Percentiles rank a stretch among this genome's conserved stretches.
Evolutionary conservation across 2,329 filamentous ascomycete genomes (phyloP).

Genomic region (Scedosporium dehoogii): DNA sequence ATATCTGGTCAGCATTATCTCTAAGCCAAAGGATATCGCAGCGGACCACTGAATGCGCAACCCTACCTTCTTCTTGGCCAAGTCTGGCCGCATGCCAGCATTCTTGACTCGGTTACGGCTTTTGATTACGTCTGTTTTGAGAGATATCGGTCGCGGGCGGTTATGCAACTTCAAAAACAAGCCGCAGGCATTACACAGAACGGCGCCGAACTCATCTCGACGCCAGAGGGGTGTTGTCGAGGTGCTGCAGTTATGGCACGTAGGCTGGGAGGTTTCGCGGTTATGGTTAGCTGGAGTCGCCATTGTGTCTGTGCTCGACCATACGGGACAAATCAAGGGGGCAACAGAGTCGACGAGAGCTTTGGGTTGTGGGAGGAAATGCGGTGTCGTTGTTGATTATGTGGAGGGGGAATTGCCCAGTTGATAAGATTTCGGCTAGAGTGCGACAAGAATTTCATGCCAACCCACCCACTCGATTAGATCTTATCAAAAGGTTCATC

Average conservation of each 20-base stretch:
- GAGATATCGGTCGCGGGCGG: constrained; percentile 81
- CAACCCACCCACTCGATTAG: constrained; percentile 7
- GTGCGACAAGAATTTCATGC: constrained; percentile 8
- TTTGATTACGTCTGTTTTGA: constrained; percentile 99
- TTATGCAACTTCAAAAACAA: constrained; percentile 96
- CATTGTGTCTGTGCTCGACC: constrained; percentile 29
- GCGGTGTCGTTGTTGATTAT: neutral
- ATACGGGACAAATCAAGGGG: neutral
- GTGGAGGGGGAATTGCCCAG: neutral
- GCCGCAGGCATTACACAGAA: constrained; percentile 97
- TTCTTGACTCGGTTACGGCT: constrained; percentile 91
- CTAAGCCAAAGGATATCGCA: neutral
- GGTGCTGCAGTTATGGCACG: constrained; percentile 92
- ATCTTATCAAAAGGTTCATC: constrained; percentile 5
- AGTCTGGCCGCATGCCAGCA: constrained; percentile 59
- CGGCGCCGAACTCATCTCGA: constrained; percentile 87
- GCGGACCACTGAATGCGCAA: neutral
- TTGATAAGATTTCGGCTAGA: constrained; percentile 7
- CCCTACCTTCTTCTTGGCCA: constrained; percentile 72
- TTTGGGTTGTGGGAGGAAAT: neutral
- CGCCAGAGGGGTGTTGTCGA: constrained; percentile 96
- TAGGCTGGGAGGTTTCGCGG: constrained; percentile 67
- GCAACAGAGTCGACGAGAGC: neutral
- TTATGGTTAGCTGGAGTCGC: constrained; percentile 45
- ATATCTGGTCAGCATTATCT: constrained; percentile 9